Evolutionary conservation across 352 stramenopile genomes (phyloP), one percentile per base, ranked within the genome.

Genomic region (Pythium biforme): DNA sequence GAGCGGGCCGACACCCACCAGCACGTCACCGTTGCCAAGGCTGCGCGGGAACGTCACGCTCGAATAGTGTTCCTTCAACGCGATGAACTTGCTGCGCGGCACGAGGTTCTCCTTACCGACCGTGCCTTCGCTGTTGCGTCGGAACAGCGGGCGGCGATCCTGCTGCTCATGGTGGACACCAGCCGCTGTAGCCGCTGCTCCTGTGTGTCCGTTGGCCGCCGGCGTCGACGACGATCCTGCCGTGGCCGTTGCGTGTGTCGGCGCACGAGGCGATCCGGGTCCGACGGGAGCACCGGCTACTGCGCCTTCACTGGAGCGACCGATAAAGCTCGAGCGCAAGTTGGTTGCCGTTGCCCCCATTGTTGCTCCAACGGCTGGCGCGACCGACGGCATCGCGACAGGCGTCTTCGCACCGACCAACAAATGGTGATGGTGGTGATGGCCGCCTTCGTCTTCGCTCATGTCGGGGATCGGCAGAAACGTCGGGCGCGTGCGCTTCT

Each of bases 41-140:
- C 69, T 89, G 14, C 81, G 79, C 19, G 85, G 85, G 59, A 94
- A 94, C 54, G 81, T 91, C 41, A 94, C 79, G 20, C 75, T 76
- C 46, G 82, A 92, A 59, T 86, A 89, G 56, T 81, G 74, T 67
- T 94, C 85, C 52, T 92, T 89, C 23, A 70, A 37, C 10, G 64
- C 56, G 39, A 66, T 59, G 37, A 70, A 66, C 55, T 59, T 64
- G 63, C 31, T 61, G 26, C 46, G 49, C 37, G 63, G 49, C 3
- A 48, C 39, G 26, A 26, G 20, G 33, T 22, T 20, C 4, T 68
- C 41, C 5, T 45, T n/a, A 17, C 15, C 46, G 20, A 54, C 3
- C 3, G 25, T 33, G 31, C 48, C 49, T 17, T 69, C 62, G 31
- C 55, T 69, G 55, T 59, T 69, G 11, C 62, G 62, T 31, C 43